Conservation (phyloP, 2,329 filamentous ascomycete species). For the Ascochyta koolunga region DNA sequence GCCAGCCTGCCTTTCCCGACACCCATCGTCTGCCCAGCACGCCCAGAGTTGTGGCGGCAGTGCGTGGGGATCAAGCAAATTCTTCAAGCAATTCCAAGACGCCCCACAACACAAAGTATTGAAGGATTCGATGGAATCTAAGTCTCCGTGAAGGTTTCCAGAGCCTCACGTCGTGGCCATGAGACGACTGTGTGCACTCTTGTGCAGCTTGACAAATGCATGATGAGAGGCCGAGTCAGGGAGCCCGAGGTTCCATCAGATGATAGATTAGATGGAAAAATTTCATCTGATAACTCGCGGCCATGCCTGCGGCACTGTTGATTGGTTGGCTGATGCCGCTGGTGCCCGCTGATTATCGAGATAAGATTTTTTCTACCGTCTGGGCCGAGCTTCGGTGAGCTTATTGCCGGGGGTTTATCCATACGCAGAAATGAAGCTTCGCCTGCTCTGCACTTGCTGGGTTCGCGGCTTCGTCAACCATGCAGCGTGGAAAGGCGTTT, state of each 20-base stretch:
- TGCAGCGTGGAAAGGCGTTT: conserved; percentile 16
- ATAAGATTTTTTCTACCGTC: conserved; percentile 29
- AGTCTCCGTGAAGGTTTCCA: background rate
- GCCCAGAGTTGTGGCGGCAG: conserved; percentile 14
- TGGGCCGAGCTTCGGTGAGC: conserved; percentile 31
- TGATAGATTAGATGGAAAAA: conserved; percentile 37
- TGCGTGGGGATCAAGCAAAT: conserved; percentile 18
- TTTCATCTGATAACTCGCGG: conserved; percentile 34
- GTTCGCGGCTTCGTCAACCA: background rate
- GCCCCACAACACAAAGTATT: background rate
- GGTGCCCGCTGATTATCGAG: conserved; percentile 31
- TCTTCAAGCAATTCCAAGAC: conserved; percentile 12
- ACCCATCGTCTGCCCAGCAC: conserved; percentile 1
- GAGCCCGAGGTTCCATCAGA: conserved; percentile 27
- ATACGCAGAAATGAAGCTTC: conserved; percentile 16
- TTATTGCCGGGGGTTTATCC: conserved; percentile 25
- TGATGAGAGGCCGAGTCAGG: conserved; percentile 1
- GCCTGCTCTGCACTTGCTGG: conserved; percentile 19
- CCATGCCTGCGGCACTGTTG: background rate
- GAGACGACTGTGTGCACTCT: background rate
- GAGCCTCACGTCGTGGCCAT: background rate
- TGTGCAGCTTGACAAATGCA: conserved; percentile 1
- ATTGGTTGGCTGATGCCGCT: conserved; percentile 24
- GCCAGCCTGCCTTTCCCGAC: background rate
- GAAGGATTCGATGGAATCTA: background rate